Base-by-base conservation (phyloP, 352 stramenopile species). In the Pythium insidiosum region DNA sequence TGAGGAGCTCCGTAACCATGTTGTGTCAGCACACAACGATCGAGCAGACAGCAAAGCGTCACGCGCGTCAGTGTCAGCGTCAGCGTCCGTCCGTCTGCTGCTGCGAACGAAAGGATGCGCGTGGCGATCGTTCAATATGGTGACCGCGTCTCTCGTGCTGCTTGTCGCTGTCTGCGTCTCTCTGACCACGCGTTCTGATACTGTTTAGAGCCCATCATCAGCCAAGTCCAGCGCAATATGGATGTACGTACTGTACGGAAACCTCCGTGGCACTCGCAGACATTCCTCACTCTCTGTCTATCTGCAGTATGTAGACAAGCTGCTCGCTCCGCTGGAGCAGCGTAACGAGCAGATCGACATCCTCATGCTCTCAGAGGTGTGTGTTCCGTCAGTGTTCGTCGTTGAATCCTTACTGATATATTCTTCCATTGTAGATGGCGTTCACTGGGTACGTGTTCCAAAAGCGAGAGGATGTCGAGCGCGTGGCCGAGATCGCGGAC, bases 391-490 rank as follows among this genome's bases (percentile, higher is more conserved):
- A 15, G 3, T 28, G 25, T 36, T 28, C 16, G 31, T 10, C 9
- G 18, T 28, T 22, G 7, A n/a, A 25, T 7, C 3, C n/a, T 18
- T 7, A 7, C 11, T 7, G 11, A n/a, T 25, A 10, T 11, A 23
- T 22, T 38, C 18, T 20, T n/a, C 13, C n/a, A n/a, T n/a, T 43
- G 18, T 51, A 92, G 77, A 90, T 90, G 75, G 70, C 64, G 35
- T 84, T 93, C 40, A 88, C 80, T 10, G 80, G 80, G 15, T 90
- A 93, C 56, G 77, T 88, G 21, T 88, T 93, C 47, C 29, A 64
- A 35, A 66, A 63, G 22, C 73, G 68, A 41, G 58, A 53, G 22
- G 61, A 86, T 6, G 67, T 84, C 29, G 65, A 53, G n/a, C 33
- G 62, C 37, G 59, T 92, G n/a, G 80, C 80, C 3, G 77, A 92